Conservation (phyloP, 768 basidiomycete species). For the Punctularia strigosozonata region DNA sequence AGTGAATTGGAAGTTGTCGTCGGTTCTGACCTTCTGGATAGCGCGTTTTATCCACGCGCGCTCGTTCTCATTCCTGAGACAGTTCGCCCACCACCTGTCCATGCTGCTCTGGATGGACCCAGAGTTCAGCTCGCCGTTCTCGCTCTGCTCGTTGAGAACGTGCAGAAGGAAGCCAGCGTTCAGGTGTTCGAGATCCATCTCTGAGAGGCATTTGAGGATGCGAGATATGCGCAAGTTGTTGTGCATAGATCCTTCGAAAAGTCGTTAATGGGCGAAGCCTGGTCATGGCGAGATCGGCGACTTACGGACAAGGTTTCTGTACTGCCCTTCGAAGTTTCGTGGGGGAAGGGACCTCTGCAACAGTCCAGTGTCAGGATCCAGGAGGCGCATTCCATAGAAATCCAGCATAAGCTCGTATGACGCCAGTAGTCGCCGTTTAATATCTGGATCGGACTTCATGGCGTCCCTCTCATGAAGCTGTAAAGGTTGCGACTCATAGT, state of each 20-base stretch:
- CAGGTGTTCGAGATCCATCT: conserved; percentile 52
- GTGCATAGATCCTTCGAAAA: conserved; percentile 44
- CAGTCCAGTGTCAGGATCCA: conserved; percentile 45
- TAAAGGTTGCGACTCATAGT: conserved; percentile 53
- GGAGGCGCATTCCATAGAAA: conserved; percentile 68
- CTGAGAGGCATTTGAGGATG: conserved; percentile 65
- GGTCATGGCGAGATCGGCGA: conserved; percentile 8
- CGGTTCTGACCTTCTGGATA: conserved; percentile 37
- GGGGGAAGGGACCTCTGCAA: conserved; percentile 39
- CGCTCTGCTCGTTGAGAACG: conserved; percentile 59
- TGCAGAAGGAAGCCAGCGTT: conserved; percentile 60
- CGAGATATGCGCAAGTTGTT: conserved; percentile 71
- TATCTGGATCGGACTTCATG: conserved; percentile 38
- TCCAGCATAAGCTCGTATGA: conserved; percentile 71
- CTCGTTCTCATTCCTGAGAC: conserved; percentile 49
- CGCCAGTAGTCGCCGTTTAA: conserved; percentile 36
- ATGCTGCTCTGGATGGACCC: conserved; percentile 42
- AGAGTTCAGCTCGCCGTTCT: conserved; percentile 38
- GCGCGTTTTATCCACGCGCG: conserved; percentile 40
- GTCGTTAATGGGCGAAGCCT: conserved; percentile 2
- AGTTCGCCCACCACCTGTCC: conserved; percentile 74
- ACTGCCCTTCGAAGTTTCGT: conserved; percentile 39
- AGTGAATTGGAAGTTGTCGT: conserved; percentile 34
- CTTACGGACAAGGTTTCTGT: conserved; percentile 58
- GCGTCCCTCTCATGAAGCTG: conserved; percentile 48